These are phyloP conservation scores for Metschnikowia picachoensis DNA, from an alignment of 805 yeast genomes.

Conservation along the genomic window DNA sequence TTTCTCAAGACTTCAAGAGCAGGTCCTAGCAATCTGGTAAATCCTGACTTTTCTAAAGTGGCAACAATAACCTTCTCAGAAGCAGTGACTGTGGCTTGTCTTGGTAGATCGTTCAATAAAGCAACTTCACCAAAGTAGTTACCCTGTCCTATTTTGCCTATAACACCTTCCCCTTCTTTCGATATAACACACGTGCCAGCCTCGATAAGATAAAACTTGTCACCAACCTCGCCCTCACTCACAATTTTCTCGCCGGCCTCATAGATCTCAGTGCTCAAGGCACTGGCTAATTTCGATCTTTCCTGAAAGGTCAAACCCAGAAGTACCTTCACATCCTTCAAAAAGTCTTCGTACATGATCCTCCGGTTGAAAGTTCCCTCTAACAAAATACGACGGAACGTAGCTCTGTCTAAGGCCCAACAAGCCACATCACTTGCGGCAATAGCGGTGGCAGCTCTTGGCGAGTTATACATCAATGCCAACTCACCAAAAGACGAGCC, in stretches of 20 bases:
- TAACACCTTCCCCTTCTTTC: conserved; percentile 56
- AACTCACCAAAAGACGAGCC: conserved; percentile 95
- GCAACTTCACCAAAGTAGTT: conserved; percentile 98
- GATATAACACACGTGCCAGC: conserved; percentile 78
- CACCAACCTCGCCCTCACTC: conserved; percentile 71
- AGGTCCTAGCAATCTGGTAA: conserved; percentile 91
- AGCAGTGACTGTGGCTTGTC: conserved; percentile 91
- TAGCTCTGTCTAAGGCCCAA: conserved; percentile 92
- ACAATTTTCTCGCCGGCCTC: conserved; percentile 72
- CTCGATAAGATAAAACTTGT: conserved; percentile 47
- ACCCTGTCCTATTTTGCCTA: conserved; percentile 65
- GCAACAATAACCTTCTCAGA: conserved; percentile 76
- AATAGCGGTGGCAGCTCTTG: conserved; percentile 91
- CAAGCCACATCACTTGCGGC: conserved; percentile 60
- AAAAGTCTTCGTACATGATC: conserved; percentile 81
- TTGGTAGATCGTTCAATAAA: conserved; percentile 81
- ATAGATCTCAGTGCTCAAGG: conserved; percentile 74
- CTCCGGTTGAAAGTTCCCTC: conserved; percentile 91
- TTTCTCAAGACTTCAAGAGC: conserved; percentile 83
- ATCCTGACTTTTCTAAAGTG: conserved; percentile 87
- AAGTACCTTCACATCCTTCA: conserved; percentile 82
- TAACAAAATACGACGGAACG: conserved; percentile 85
- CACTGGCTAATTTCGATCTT: conserved; percentile 91
- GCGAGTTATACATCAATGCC: conserved; percentile 95
- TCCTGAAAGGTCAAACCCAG: conserved; percentile 71